A percentile compares a stretch with the other conserved stretches of the same genome.
Conservation (phyloP, 129 eudicot genomes). For the Arctium lappa region DNA sequence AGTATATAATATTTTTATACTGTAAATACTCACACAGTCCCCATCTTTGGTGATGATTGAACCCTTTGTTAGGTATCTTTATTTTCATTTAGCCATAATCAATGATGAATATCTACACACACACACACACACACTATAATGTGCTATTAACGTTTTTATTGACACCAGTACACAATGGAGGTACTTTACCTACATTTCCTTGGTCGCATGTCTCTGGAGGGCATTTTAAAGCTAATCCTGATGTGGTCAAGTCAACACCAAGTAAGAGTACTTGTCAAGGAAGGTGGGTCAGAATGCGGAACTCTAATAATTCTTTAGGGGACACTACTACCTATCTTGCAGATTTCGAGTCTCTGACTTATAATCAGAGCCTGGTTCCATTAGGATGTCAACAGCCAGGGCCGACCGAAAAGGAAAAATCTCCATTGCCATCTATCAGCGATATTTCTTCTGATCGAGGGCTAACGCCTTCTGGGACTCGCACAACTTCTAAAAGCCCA, state of each 20-base stretch:
- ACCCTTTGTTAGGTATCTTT: conserved; percentile 16
- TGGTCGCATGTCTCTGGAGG: conserved; percentile 83
- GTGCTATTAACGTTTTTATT: conserved; percentile 9
- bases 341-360: conserved; percentile 55
- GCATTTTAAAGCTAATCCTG: conserved; percentile 64
- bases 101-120: background rate
- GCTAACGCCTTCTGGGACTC: conserved; percentile 27
- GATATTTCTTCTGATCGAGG: conserved; percentile 28
- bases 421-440: conserved; percentile 19
- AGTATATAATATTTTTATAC: background rate
- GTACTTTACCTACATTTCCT: conserved; percentile 81
- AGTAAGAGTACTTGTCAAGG: conserved; percentile 76
- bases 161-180: conserved; percentile 48
- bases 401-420: conserved; percentile 32
- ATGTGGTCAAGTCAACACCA: conserved; percentile 49
- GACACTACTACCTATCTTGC: conserved; percentile 44
- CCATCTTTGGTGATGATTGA: background rate
- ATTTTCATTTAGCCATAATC: conserved; percentile 36
- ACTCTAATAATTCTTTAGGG: conserved; percentile 34
- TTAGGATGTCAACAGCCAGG: conserved; percentile 25
- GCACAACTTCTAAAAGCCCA: conserved; percentile 45
- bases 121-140: background rate
- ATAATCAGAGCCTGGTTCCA: conserved; percentile 72
- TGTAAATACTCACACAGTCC: background rate
- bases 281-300: conserved; percentile 78